Conservation (phyloP, 768 basidiomycete genomes). For the Rhodotorula kratochvilovae region DNA sequence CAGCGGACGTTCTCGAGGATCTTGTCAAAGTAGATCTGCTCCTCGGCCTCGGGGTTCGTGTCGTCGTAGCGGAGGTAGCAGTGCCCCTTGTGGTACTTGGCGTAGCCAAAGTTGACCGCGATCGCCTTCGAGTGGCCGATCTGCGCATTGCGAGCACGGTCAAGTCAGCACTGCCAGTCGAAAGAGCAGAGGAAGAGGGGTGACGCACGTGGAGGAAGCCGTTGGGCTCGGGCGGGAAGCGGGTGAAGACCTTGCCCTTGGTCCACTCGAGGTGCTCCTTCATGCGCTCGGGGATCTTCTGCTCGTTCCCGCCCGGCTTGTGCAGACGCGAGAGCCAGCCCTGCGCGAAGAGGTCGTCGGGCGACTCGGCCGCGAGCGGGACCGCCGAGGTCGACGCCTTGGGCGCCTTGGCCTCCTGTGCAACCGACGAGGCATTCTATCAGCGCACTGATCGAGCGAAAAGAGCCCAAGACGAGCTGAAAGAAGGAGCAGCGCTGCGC, state of each 20-base stretch:
- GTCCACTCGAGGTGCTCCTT: constrained; percentile 77
- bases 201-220: constrained; percentile 71
- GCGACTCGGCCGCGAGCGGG: constrained; percentile 20
- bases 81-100: constrained; percentile 83
- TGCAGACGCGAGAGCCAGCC: constrained; percentile 91
- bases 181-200: too few relatives aligned
- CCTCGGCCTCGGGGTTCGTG: constrained; percentile 97
- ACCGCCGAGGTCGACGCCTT: constrained; percentile 28
- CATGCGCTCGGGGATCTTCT: constrained; percentile 69
- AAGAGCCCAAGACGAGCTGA: not conserved
- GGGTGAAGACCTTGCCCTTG: constrained; percentile 78
- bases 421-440: too few relatives aligned
- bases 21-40: constrained; percentile 90
- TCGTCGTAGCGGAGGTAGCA: constrained; percentile 95
- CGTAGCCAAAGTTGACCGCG: constrained; percentile 97
- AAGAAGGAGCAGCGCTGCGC: too few relatives aligned
- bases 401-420: constrained; percentile 34
- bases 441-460: not conserved
- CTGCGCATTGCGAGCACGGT: constrained; percentile 44
- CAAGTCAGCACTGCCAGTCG: not conserved
- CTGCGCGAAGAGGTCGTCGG: constrained; percentile 67
- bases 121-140: constrained; percentile 98
- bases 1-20: constrained; percentile 92
- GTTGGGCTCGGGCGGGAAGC: constrained; percentile 98
- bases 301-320: constrained; percentile 88